A percentile compares a stretch with the other conserved stretches of the same genome.
These are phyloP conservation scores for Coccomyxa sp. DNA, from an alignment of 139 green algal genomes.

Conservation along the genomic window DNA sequence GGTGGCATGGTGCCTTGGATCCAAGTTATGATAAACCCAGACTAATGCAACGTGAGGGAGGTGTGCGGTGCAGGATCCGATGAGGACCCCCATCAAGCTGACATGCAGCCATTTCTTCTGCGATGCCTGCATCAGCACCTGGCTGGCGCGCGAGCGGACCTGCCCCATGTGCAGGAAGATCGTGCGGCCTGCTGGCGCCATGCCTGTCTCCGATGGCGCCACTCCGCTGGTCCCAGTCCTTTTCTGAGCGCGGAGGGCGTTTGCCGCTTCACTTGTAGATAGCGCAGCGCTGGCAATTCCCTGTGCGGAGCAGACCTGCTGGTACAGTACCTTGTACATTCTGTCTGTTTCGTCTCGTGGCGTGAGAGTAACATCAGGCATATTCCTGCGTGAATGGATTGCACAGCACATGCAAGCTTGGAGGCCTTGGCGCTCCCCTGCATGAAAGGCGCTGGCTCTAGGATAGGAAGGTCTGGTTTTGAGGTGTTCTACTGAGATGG, in stretches of 20 bases:
- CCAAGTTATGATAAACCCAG: too few relatives aligned
- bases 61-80: conserved; percentile 40
- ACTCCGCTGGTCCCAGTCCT: conserved; percentile 52
- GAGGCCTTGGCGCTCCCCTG: too few relatives aligned
- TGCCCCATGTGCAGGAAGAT: conserved; percentile 74
- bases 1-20: too few relatives aligned
- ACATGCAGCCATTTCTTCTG: conserved; percentile 78
- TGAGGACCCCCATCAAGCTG: conserved; percentile 46
- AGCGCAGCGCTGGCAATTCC: not conserved
- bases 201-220: conserved; percentile 46
- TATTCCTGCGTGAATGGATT: not conserved
- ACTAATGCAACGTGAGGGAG: too few relatives aligned
- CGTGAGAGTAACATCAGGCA: not conserved
- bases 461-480: too few relatives aligned
- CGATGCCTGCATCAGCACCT: conserved; percentile 69
- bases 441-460: too few relatives aligned
- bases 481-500: too few relatives aligned
- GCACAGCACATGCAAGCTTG: not conserved
- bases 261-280: not conserved
- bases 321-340: not conserved
- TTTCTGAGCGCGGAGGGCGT: conserved; percentile 43
- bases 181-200: conserved; percentile 32
- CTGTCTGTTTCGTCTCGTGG: not conserved
- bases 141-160: conserved; percentile 72
- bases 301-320: not conserved